Evolutionary conservation across 2,329 filamentous ascomycete genomes (phyloP).

Genomic region (Penicillium concentricum): DNA sequence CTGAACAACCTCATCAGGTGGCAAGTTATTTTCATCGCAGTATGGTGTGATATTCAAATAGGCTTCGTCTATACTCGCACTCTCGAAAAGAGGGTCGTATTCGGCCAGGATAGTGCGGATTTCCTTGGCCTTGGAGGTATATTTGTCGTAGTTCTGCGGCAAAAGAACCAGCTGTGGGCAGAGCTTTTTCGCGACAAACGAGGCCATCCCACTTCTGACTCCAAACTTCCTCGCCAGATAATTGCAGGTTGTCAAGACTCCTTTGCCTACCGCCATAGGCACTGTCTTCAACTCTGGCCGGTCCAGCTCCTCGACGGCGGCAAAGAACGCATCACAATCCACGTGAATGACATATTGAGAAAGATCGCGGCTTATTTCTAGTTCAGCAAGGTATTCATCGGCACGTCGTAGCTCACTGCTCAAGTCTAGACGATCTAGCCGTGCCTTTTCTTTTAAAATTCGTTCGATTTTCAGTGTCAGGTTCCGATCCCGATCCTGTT

Average conservation of each 20-base stretch:
- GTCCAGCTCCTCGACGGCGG: slow-evolving; percentile 83
- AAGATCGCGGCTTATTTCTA: slow-evolving; percentile 77
- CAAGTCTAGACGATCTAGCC: slow-evolving; percentile 74
- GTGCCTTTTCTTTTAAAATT: slow-evolving; percentile 71
- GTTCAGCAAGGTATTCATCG: slow-evolving; percentile 75
- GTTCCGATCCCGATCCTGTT: slow-evolving; percentile 76
- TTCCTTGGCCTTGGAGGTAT: slow-evolving; percentile 84
- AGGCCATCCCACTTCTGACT: slow-evolving; percentile 91
- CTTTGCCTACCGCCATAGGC: slow-evolving; percentile 85
- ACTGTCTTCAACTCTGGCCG: slow-evolving; percentile 79
- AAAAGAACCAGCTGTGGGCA: slow-evolving; percentile 83
- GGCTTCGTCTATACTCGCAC: slow-evolving; percentile 92
- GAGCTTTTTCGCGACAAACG: slow-evolving; percentile 90
- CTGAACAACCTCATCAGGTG: slow-evolving; percentile 70
- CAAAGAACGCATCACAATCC: slow-evolving; percentile 97
- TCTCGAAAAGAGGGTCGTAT: slow-evolving; percentile 92
- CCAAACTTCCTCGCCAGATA: slow-evolving; percentile 89
- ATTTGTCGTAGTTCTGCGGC: slow-evolving; percentile 86
- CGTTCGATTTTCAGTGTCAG: slow-evolving; percentile 82
- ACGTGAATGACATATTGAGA: slow-evolving; percentile 85
- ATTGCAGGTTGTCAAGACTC: slow-evolving; percentile 72
- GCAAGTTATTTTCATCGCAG: slow-evolving; percentile 66
- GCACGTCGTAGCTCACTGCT: slow-evolving; percentile 70
- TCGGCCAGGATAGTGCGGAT: slow-evolving; percentile 75
- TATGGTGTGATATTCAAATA: slow-evolving; percentile 94